A percentile compares a stretch with the other conserved stretches of the same genome.
These are phyloP conservation scores for Ceratobasidium sp. DNA, from an alignment of 1,284 basidiomycete genomes.

Conservation along the genomic window DNA sequence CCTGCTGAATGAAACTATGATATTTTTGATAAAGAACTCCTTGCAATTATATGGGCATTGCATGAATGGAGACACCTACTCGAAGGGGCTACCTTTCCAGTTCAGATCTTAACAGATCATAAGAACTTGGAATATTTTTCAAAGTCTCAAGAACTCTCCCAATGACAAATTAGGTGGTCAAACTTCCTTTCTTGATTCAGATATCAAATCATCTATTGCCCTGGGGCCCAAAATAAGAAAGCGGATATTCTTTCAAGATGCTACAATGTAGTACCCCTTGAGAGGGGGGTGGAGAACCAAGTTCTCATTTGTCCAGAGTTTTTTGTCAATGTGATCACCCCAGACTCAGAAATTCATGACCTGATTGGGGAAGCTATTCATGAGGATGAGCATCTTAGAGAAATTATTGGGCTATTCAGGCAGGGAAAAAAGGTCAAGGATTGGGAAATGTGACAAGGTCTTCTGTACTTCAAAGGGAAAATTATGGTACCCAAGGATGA, in stretches of 20 bases:
- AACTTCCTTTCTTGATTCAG: conserved; percentile 19
- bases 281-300: conserved; percentile 2
- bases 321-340: not conserved
- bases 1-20: conserved; percentile 5
- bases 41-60: not conserved
- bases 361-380: not conserved
- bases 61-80: not conserved
- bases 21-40: conserved; percentile 7
- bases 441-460: too few relatives aligned
- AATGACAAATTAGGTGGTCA: conserved; percentile 28
- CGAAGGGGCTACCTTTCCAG: not conserved
- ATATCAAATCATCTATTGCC: conserved; percentile 15
- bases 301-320: not conserved
- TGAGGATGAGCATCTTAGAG: too few relatives aligned
- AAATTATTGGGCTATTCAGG: too few relatives aligned
- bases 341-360: not conserved
- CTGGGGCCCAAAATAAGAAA: conserved; percentile 14
- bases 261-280: conserved; percentile 31
- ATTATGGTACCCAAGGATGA: too few relatives aligned
- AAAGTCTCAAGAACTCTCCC: conserved; percentile 1
- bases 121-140: conserved; percentile 15
- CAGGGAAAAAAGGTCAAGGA: too few relatives aligned
- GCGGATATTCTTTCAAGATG: conserved; percentile 27
- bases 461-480: too few relatives aligned
- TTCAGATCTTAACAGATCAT: conserved; percentile 15